Conservation (phyloP, 805 yeast genomes). For the Jamesozyma rosinii region DNA sequence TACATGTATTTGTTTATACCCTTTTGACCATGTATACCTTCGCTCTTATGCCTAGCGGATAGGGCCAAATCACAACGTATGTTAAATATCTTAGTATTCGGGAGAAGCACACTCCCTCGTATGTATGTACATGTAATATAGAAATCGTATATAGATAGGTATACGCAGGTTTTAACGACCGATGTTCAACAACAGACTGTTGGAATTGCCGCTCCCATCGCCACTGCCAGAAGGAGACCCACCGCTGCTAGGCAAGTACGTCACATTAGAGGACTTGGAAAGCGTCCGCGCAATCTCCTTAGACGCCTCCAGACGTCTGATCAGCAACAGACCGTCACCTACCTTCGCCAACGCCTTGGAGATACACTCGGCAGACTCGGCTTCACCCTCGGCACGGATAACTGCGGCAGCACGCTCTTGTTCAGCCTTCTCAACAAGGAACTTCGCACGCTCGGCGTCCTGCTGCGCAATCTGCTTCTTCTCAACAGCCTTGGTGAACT, state of each 20-base stretch:
- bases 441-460: constrained; percentile 95
- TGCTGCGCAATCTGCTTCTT: constrained; percentile 98
- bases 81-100: too few species aligned
- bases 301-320: constrained; percentile 92
- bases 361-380: constrained; percentile 93
- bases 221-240: constrained; percentile 20
- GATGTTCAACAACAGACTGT: constrained; percentile 54
- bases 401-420: constrained; percentile 93
- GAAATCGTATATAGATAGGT: too few species aligned
- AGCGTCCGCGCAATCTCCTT: constrained; percentile 89
- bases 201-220: constrained; percentile 30
- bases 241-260: constrained; percentile 62
- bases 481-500: constrained; percentile 96
- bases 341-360: constrained; percentile 87
- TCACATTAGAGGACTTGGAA: constrained; percentile 73
- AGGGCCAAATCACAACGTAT: too few species aligned
- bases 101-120: too few species aligned
- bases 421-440: constrained; percentile 88
- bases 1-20: too few species aligned
- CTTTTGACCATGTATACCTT: too few species aligned
- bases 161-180: constrained; percentile 43
- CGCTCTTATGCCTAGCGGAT: too few species aligned
- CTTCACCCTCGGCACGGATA: constrained; percentile 98
- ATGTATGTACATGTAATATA: too few species aligned
- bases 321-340: constrained; percentile 89